Base-by-base conservation (phyloP, 2,329 filamentous ascomycete genomes). In the Cordyceps cateniannulata region DNA sequence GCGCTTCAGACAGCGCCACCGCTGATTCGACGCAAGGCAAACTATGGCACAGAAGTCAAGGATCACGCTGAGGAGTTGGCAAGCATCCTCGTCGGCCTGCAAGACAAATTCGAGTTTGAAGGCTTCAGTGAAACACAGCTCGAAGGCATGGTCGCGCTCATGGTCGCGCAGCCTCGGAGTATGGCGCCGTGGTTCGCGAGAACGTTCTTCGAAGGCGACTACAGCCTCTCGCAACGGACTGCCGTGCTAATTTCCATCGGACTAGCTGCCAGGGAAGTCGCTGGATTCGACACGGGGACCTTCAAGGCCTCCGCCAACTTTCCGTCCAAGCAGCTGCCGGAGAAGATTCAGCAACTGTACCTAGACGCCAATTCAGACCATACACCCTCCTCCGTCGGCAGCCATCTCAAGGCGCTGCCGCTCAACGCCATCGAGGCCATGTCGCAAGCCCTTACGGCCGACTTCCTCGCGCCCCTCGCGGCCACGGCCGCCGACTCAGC, bases 141-240 rank as follows among this genome's bases (percentile, higher is more conserved):
- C 3, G 88, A 96, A 71, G 86, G 87, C 16, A 87, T 99, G 78
- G 86, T 97, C 49, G 89, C 93, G 0, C 75, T 96, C 8, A 78
- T 96, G 0, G 80, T 95, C 2, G 87, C 90, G 0, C 85, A 90
- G 65, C 91, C 95, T 0, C 77, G 84, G 53, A 81, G 83, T 57
- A 91, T 97, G 83, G 93, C 86, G 0, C 89, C 85, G 16, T 96
- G 91, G 88, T 90, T 96, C 62, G 86, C 89, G 3, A 85, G 87
- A 61, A 88, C 89, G 0, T 96, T 95, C 70, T 98, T 97, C 70
- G 88, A 91, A 47, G 93, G 93, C 18, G 95, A 99, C 70, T 93
- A 95, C 72, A 96, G 93, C 0, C 78, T 98, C 42, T 84, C 87
- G 0, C 93, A 98, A 71, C 84, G 95, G 44, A 90, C 89, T 8